Evolutionary conservation across 805 yeast genomes (phyloP).

Genomic region (Metschnikowia henanensis): DNA sequence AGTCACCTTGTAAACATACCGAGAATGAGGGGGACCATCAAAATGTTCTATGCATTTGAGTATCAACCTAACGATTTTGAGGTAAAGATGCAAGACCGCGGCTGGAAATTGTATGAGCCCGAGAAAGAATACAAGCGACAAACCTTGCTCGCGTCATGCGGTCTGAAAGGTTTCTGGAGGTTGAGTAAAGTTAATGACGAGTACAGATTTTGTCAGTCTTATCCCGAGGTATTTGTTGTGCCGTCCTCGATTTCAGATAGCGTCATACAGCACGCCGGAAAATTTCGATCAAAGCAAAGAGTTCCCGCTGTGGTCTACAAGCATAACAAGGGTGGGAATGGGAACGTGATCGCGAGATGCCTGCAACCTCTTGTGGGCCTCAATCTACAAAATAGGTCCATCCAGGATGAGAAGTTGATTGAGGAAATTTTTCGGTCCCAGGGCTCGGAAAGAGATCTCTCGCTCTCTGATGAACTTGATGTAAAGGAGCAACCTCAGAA

Average conservation of each 20-base stretch:
- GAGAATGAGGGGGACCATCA: constrained; percentile 43
- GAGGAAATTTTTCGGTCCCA: constrained; percentile 71
- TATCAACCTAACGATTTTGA: constrained; percentile 79
- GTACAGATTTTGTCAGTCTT: constrained; percentile 70
- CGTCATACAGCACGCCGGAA: constrained; percentile 78
- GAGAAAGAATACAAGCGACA: constrained; percentile 69
- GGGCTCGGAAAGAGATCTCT: constrained; percentile 26
- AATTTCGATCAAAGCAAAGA: constrained; percentile 81
- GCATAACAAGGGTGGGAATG: constrained; percentile 54
- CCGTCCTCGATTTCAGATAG: constrained; percentile 82
- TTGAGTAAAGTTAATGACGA: constrained; percentile 60
- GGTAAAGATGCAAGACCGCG: constrained; percentile 42
- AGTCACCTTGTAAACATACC: constrained; percentile 62
- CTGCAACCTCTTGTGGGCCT: constrained; percentile 93
- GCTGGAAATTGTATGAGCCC: constrained; percentile 75
- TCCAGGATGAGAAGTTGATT: constrained; percentile 87
- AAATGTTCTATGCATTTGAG: constrained; percentile 70
- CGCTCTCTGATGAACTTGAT: constrained; percentile 21
- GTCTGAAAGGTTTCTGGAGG: constrained; percentile 56
- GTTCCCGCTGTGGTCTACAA: constrained; percentile 82
- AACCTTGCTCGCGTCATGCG: constrained; percentile 45
- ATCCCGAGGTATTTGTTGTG: constrained; percentile 67
- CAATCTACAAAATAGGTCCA: constrained; percentile 73
- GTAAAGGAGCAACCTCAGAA: constrained; percentile 37
- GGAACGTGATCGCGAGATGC: constrained; percentile 82